Conservation (phyloP, 108 stramenopile species). For the Cyclostephanos invisitatus region DNA sequence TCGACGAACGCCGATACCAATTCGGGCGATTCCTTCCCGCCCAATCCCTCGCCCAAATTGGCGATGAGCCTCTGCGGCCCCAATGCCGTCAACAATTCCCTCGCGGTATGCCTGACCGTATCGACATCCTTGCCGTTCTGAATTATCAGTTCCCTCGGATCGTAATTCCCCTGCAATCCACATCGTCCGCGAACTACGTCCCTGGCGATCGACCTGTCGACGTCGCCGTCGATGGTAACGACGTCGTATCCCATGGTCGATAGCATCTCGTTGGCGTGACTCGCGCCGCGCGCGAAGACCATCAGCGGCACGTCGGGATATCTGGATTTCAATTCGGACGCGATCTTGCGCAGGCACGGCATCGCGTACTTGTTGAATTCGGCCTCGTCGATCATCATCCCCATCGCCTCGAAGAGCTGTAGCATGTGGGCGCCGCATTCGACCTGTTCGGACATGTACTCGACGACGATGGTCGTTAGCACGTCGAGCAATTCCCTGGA, state of each 20-base stretch:
- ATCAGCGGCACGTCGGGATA: constrained; percentile 92
- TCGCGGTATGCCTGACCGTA: constrained; percentile 72
- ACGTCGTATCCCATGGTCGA: constrained; percentile 84
- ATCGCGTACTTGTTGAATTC: constrained; percentile 85
- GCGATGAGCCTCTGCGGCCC: constrained; percentile 92
- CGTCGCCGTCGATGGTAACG: constrained; percentile 90
- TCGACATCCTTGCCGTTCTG: constrained; percentile 67
- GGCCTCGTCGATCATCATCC: constrained; percentile 88
- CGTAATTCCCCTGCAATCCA: constrained; percentile 90
- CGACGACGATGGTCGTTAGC: constrained; percentile 87
- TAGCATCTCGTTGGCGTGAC: constrained; percentile 72
- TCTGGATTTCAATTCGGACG: constrained; percentile 70
- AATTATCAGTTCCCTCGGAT: constrained; percentile 79
- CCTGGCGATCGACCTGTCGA: constrained; percentile 70
- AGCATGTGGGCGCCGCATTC: constrained; percentile 90
- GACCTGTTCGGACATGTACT: constrained; percentile 93
- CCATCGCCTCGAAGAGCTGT: constrained; percentile 97
- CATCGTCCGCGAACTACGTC: constrained; percentile 58
- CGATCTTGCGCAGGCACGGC: constrained; percentile 82
- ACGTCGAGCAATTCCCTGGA: constrained; percentile 72
- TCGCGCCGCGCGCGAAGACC: constrained; percentile 90
- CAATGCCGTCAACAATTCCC: constrained; percentile 73
- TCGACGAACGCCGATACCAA: constrained; percentile 88
- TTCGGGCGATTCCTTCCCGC: constrained; percentile 89
- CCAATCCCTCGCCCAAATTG: constrained; percentile 94